A percentile compares a stretch with the other conserved stretches of the same genome.
Evolutionary conservation across 106 monocot species (phyloP).

Genomic region (Dendrobium chrysotoxum): DNA sequence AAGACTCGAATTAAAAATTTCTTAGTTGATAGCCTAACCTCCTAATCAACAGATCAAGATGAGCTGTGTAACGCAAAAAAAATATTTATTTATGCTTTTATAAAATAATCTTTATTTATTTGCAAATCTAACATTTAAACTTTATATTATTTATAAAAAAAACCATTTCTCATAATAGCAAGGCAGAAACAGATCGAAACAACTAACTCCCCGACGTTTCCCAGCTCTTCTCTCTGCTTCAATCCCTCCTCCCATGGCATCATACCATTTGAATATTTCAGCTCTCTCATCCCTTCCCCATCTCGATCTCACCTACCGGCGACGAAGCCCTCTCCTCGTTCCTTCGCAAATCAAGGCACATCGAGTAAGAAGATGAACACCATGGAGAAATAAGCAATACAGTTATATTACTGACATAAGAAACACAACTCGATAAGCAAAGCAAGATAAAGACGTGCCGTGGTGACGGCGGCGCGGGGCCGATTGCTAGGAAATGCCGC

Average conservation of each 20-base stretch:
- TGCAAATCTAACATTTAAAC: no score
- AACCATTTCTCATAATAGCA: no score
- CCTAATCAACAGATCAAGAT: no score
- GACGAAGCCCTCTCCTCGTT: not conserved
- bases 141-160: no score
- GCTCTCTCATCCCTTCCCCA: not conserved
- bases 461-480: not conserved
- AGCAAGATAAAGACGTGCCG: not conserved
- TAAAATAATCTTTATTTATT: no score
- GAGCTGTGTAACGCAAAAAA: no score
- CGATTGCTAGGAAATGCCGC: slow-evolving; percentile 3
- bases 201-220: slow-evolving; percentile 8
- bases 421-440: not conserved
- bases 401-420: not conserved
- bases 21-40: no score
- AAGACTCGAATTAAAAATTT: no score
- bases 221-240: slow-evolving; percentile 17
- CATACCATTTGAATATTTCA: slow-evolving; percentile 5
- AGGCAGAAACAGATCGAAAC: not conserved
- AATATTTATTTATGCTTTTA: no score
- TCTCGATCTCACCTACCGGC: not conserved
- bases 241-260: slow-evolving; percentile 10
- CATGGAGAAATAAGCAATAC: not conserved
- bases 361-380: not conserved
- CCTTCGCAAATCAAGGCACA: not conserved